Evolutionary conservation across 371 early-diverging fungal genomes (phyloP), one percentile per base, ranked within the genome.

Genomic region (Circinella umbellata): DNA sequence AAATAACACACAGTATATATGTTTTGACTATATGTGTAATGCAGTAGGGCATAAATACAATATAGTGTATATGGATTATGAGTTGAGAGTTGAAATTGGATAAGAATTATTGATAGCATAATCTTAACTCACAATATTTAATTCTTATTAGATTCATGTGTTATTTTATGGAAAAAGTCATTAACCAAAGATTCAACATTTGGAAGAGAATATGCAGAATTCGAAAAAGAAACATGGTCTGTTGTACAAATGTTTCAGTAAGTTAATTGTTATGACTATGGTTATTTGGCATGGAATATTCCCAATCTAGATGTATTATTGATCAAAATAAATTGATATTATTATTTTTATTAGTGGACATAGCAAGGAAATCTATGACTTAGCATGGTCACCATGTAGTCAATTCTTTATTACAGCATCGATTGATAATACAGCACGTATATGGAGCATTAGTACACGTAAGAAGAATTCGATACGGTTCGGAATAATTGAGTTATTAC

Each of bases 321-420:
- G 15, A 57, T 8, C 9, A n/a, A 1, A 34, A 57, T 20, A 10
- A 57, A 57, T 57, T 9, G 55, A 62, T 27, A 35, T 42, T 39
- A 37, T 36, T 14, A 1, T 39, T 15, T n/a, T 36, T 18, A n/a
- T n/a, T 57, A 85, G 85, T 66, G 85, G 85, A 48, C 85, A 85
- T 65, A 80, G 69, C 63, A 82, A 82, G 17, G 98, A 96, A 64
- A 93, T 99, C 46, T 96, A 95, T 73, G 97, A 97, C 74, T 70
- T 99, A 61, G 94, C 96, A 13, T 98, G 99, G 96, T 97, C 98
- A 15, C 95, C 98, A 0, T 91, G 93, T 77, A 97, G 95, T 35
- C 78, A 85, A 38, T 93, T 89, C 67, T 87, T 99, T 18, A 88
- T 94, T 17, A 92, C 96, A 38, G 99, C 92, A 54, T 93, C 95